A percentile compares a stretch with the other conserved stretches of the same genome.
These are phyloP conservation scores for Datura wrightii DNA, from an alignment of 257 asterid genomes.

Conservation along the genomic window DNA sequence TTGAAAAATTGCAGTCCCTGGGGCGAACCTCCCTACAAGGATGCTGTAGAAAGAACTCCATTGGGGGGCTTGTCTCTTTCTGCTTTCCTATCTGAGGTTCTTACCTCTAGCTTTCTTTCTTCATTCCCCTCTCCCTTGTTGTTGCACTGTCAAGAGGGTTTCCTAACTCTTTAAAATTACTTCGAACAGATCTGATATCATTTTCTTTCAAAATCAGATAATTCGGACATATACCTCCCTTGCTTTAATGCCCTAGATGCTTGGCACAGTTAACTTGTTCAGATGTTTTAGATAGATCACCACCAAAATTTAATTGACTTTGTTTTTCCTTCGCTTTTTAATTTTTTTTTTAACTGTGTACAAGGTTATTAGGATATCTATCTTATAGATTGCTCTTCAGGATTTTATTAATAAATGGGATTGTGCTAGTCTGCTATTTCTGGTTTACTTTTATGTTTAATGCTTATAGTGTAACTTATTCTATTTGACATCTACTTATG, in stretches of 20 bases:
- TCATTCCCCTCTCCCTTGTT: slow-evolving; percentile 22
- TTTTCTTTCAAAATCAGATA: neutral
- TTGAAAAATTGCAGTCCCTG: slow-evolving; percentile 73
- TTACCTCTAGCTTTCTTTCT: neutral
- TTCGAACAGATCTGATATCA: slow-evolving; percentile 8
- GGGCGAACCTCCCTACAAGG: slow-evolving; percentile 85
- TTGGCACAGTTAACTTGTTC: slow-evolving; percentile 22
- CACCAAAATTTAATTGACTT: neutral
- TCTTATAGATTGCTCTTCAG: neutral
- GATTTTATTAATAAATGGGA: neutral
- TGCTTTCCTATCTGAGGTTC: slow-evolving; percentile 91
- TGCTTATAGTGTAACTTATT: neutral
- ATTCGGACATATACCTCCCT: neutral
- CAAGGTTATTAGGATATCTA: neutral
- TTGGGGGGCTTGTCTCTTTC: slow-evolving; percentile 77
- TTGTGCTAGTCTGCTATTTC: slow-evolving; percentile 1
- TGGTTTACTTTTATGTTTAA: neutral
- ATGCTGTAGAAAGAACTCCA: slow-evolving; percentile 89
- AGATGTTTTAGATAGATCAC: slow-evolving; percentile 13
- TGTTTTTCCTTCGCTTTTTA: neutral
- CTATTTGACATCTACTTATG: slow-evolving; percentile 1
- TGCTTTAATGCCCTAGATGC: neutral
- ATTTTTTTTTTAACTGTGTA: neutral
- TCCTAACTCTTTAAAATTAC: slow-evolving; percentile 21
- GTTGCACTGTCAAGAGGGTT: slow-evolving; percentile 27